Evolutionary conservation across 2,329 filamentous ascomycete species (phyloP), one percentile per base, ranked within the genome.

Genomic region (Diaporthe amygdali): DNA sequence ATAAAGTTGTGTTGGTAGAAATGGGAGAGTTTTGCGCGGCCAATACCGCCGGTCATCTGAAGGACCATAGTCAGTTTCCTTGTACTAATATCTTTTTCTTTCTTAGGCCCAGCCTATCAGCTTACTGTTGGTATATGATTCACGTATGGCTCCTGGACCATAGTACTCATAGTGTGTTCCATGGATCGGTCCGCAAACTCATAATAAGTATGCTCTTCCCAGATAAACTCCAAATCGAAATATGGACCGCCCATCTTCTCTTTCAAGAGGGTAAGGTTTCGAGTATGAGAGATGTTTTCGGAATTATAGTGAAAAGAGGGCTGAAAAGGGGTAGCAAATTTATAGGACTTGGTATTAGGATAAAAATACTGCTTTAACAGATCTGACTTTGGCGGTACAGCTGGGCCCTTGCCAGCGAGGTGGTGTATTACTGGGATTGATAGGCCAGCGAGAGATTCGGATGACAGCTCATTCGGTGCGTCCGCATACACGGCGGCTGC

Each of bases 1-100:
- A 95, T 91, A 81, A 96, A 95, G 76, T 94, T 89, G 72, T 94
- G 78, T 0, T 86, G 85, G 80, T 95, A 95, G 76, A 95, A 96
- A 7, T 84, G 81, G 1, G 91, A 89, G 10, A 95, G 82, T 1
- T 82, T 81, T 2, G 82, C 81, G 27, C 93, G 87, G 0, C 93
- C 93, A 44, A 94, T 86, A 0, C 93, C 93, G 2, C 93, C 93
- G 0, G 90, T 91, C 72, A 90, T 77, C 83, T 86, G 22, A 30
- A 9, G 0, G 10, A 22, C 12, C 5, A 1, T 25, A 4, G 25
- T 72, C n/a, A 71, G 63, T 51, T 2, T n/a, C 8, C 0, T n/a
- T 14, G 12, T 8, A 1, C n/a, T 5, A 6, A 2, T 7, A 17
- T 25, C 5, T 22, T 30, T 8, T 3, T 9, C 17, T 14, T 27